phyloP scores from a whole-genome alignment of 371 early-diverging fungal species.

The Fennellomyces sp. region DNA sequence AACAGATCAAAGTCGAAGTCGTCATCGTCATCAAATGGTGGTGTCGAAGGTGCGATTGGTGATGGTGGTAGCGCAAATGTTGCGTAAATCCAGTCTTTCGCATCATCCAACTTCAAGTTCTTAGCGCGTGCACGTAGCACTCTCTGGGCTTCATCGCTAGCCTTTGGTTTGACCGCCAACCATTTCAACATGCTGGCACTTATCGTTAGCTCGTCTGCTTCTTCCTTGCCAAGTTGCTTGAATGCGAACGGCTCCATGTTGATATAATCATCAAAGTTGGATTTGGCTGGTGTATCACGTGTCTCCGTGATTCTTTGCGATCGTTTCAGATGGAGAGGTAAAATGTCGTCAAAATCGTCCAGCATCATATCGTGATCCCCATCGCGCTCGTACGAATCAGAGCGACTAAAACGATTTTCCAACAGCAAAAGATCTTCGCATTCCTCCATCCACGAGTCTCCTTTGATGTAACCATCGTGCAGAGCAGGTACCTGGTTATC shows the following conservation, averaged over 20 bases:
- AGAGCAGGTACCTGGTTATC: neutral
- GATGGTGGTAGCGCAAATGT: neutral
- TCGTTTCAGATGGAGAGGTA: neutral
- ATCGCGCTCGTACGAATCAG: neutral
- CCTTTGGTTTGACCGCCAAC: neutral
- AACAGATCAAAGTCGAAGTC: conserved; percentile 1
- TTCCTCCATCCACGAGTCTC: neutral
- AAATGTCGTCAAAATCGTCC: neutral
- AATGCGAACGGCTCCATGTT: neutral
- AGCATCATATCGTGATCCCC: neutral
- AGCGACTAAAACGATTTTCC: neutral
- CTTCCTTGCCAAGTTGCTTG: neutral
- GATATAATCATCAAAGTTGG: neutral
- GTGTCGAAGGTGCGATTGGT: neutral
- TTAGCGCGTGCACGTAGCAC: neutral
- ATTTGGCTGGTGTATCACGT: neutral
- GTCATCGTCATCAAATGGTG: conserved; percentile 3
- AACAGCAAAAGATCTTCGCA: neutral
- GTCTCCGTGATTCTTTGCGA: neutral
- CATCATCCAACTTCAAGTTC: neutral
- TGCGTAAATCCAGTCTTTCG: neutral
- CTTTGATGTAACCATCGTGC: neutral
- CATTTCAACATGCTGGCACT: conserved; percentile 6
- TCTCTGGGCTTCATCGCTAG: neutral
- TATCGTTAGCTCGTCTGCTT: neutral